A percentile compares a stretch with the other conserved stretches of the same genome.
Evolutionary conservation across 2,329 filamentous ascomycete genomes (phyloP).

Genomic region (Massarina eburnea): DNA sequence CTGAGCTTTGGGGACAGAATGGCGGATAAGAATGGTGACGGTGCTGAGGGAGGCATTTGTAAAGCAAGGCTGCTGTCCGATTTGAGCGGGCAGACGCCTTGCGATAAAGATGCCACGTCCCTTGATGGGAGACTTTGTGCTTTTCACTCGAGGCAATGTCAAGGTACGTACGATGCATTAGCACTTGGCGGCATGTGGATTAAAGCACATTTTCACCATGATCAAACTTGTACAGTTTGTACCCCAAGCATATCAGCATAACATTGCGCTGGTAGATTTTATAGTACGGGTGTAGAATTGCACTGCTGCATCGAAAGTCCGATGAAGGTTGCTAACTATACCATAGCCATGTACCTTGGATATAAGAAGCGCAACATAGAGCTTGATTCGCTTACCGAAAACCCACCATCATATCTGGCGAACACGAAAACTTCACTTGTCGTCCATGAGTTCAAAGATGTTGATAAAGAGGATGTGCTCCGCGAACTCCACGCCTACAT

Average conservation of each 20-base stretch:
- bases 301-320: not conserved
- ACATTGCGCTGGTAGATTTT: no score
- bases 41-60: conserved; percentile 16
- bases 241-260: no score
- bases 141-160: conserved; percentile 28
- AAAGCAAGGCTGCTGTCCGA: conserved; percentile 25
- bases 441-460: conserved; percentile 44
- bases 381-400: conserved; percentile 43
- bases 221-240: no score
- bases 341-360: conserved; percentile 47
- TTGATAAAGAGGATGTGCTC: conserved; percentile 43
- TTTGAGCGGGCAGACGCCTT: conserved; percentile 20
- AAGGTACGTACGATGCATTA: conserved; percentile 13
- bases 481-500: conserved; percentile 46
- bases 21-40: no score
- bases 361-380: conserved; percentile 53
- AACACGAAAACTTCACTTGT: conserved; percentile 39
- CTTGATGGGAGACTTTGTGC: conserved; percentile 25
- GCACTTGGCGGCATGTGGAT: not conserved
- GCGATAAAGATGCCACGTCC: conserved; percentile 25
- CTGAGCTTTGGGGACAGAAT: no score
- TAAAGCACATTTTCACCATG: no score
- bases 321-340: not conserved
- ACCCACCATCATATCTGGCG: conserved; percentile 44
- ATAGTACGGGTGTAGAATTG: no score